Evolutionary conservation across 1,284 basidiomycete species (phyloP).

Genomic region (Sphagnurus paluster): DNA sequence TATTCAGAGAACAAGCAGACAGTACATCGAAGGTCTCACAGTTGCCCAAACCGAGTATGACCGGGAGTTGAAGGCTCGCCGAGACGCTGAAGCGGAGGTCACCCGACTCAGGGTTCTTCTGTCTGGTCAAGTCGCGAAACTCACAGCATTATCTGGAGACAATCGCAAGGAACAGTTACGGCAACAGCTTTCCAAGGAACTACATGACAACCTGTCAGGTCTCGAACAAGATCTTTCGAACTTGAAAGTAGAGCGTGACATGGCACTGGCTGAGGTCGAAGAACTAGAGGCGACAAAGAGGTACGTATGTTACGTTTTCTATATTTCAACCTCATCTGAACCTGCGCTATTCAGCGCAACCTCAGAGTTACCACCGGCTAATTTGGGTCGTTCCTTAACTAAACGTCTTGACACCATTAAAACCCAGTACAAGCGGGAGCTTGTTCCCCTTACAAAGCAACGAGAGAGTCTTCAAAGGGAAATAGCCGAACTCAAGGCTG

Average conservation of each 20-base stretch:
- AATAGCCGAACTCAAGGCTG: conserved; percentile 84
- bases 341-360: conserved; percentile 18
- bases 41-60: conserved; percentile 95
- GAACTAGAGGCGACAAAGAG: conserved; percentile 77
- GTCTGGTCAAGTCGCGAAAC: conserved; percentile 85
- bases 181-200: conserved; percentile 77
- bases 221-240: conserved; percentile 88
- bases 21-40: conserved; percentile 88
- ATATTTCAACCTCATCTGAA: neutral
- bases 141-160: conserved; percentile 82
- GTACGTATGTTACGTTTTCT: conserved; percentile 43
- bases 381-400: conserved; percentile 75
- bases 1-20: conserved; percentile 78
- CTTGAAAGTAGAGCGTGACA: conserved; percentile 86
- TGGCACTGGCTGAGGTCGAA: conserved; percentile 91
- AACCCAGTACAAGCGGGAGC: conserved; percentile 83
- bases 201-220: conserved; percentile 73
- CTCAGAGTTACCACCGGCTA: conserved; percentile 44
- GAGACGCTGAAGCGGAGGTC: conserved; percentile 92
- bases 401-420: conserved; percentile 90
- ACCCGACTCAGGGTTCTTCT: conserved; percentile 81
- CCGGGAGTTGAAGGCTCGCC: conserved; percentile 81
- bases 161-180: conserved; percentile 76
- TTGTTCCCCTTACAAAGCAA: conserved; percentile 82
- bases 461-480: conserved; percentile 81